Conservation (phyloP, 2,329 filamentous ascomycete genomes). For the Chaetomiaceae sp. region DNA sequence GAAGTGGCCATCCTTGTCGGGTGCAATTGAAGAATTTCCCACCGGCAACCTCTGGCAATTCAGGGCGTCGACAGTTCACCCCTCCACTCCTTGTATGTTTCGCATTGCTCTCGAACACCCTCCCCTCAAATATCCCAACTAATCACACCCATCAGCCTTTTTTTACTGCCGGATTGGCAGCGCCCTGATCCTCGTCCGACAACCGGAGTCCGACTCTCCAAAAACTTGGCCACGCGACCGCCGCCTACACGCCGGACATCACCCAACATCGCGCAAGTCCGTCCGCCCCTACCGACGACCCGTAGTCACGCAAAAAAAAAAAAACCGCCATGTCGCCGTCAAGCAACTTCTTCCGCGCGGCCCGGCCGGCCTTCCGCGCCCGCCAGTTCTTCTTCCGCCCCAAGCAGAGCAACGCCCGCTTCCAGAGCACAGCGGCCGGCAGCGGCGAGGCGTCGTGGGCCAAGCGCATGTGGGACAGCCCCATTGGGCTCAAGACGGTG, state of each 20-base stretch:
- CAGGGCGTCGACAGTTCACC: neutral
- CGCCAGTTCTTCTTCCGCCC: constrained; percentile 46
- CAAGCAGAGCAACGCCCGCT: constrained; percentile 49
- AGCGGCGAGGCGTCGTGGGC: constrained; percentile 54
- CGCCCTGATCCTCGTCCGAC: constrained; percentile 6
- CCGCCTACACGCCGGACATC: neutral
- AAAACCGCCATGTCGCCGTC: constrained; percentile 24
- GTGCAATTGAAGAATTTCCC: constrained; percentile 10
- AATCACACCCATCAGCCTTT: neutral
- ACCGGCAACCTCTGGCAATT: neutral
- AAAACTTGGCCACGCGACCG: neutral
- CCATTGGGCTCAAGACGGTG: constrained; percentile 82
- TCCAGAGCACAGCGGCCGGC: constrained; percentile 59
- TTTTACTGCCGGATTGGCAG: neutral
- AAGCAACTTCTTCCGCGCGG: constrained; percentile 44
- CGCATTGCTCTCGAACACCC: neutral
- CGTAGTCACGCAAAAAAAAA: neutral
- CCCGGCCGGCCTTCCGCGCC: constrained; percentile 53
- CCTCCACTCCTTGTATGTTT: constrained; percentile 17
- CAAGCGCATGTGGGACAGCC: constrained; percentile 78
- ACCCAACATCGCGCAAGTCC: neutral
- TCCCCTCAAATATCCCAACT: neutral
- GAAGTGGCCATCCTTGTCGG: constrained; percentile 8
- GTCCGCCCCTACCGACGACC: too few relatives aligned
- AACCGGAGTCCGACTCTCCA: constrained; percentile 8